Evolutionary conservation across 148 eudicot species (phyloP).

Genomic region (Oxyria digyna): DNA sequence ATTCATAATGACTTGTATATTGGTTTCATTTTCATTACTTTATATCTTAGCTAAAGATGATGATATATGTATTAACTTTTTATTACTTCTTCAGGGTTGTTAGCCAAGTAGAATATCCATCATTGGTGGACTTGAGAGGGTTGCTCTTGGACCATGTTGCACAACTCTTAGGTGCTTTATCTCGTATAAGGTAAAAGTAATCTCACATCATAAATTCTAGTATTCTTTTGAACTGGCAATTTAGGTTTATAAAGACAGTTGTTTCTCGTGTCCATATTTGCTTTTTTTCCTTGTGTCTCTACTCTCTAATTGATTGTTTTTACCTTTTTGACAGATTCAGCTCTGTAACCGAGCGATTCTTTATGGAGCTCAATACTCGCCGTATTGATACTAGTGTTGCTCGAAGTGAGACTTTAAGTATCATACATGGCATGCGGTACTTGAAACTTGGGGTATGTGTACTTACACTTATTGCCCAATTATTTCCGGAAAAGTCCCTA

Average conservation of each 20-base stretch:
- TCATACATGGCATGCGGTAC: constrained; percentile 96
- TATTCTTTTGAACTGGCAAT: not conserved
- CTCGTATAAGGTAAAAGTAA: constrained; percentile 74
- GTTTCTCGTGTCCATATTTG: not conserved
- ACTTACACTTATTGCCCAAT: not conserved
- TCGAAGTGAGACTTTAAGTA: constrained; percentile 88
- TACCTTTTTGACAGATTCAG: constrained; percentile 50
- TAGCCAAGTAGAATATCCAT: constrained; percentile 97
- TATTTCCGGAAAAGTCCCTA: not conserved
- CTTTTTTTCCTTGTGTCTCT: not conserved
- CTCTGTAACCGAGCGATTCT: constrained; percentile 98
- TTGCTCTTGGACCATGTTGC: constrained; percentile 90
- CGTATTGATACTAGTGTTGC: constrained; percentile 86
- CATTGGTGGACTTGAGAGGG: constrained; percentile 89
- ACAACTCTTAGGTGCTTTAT: constrained; percentile 93
- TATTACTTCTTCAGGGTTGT: constrained; percentile 64
- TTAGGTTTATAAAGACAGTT: not conserved
- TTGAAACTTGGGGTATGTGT: constrained; percentile 94
- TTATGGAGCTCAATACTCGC: constrained; percentile 96
- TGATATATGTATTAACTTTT: not conserved
- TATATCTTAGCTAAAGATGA: not conserved
- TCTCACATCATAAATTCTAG: not conserved
- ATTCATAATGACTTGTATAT: too few species aligned
- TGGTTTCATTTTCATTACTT: too few species aligned
- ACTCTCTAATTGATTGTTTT: not conserved